phyloP scores from a whole-genome alignment of 192 early-diverging fungal species.

The Rhizoclosmatium sp. region DNA sequence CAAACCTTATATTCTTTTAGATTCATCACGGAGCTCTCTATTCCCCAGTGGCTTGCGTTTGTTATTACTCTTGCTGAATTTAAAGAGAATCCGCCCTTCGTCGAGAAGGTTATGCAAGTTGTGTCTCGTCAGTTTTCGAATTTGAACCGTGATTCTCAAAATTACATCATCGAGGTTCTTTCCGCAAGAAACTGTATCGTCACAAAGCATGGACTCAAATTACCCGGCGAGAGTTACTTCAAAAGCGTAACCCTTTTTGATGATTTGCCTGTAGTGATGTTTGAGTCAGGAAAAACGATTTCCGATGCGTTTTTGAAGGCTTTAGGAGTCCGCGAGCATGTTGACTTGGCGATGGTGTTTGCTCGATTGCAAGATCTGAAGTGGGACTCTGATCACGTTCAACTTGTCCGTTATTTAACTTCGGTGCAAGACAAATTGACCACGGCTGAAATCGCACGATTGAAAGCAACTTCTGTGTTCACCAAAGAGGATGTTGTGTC shows the following conservation, averaged over 20 bases:
- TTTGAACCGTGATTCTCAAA: conserved; percentile 39
- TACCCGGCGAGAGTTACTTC: conserved; percentile 80
- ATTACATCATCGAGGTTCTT: conserved; percentile 43
- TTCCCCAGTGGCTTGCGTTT: conserved; percentile 71
- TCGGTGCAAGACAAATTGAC: conserved; percentile 71
- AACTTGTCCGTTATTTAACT: conserved; percentile 83
- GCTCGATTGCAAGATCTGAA: conserved; percentile 77
- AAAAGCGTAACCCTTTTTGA: conserved; percentile 80
- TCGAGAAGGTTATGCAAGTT: conserved; percentile 70
- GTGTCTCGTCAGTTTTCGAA: conserved; percentile 57
- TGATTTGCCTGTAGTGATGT: conserved; percentile 77
- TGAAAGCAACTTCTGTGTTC: conserved; percentile 74
- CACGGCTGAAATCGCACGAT: conserved; percentile 62
- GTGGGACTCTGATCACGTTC: conserved; percentile 77
- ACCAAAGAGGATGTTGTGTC: conserved; percentile 49
- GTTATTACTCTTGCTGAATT: conserved; percentile 58
- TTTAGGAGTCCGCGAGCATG: conserved; percentile 86
- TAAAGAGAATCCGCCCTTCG: conserved; percentile 59
- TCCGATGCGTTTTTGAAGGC: conserved; percentile 65
- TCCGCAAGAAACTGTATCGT: conserved; percentile 64
- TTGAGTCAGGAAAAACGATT: conserved; percentile 58
- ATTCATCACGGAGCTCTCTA: conserved; percentile 57
- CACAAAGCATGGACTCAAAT: conserved; percentile 73
- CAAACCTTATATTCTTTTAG: conserved; percentile 5
- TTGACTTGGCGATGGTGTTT: conserved; percentile 86